Conservation (phyloP, 208 protist genomes). For the Wallacemonas collosoma region DNA sequence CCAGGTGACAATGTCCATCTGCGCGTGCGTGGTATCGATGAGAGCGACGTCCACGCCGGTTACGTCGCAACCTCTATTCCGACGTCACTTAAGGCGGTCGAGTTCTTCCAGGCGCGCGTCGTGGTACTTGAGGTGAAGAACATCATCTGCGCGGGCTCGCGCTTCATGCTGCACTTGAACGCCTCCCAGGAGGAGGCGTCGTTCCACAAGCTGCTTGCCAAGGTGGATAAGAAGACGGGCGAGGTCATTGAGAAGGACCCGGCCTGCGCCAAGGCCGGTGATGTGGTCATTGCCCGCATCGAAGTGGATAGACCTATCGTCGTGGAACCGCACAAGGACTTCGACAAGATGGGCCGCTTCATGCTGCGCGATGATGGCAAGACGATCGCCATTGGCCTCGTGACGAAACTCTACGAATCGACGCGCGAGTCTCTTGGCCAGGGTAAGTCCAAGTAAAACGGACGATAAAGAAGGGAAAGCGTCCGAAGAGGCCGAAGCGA, state of each 20-base stretch:
- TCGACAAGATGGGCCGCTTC: constrained; percentile 96
- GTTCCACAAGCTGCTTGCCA: constrained; percentile 89
- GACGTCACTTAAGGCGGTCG: constrained; percentile 80
- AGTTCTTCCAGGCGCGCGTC: constrained; percentile 95
- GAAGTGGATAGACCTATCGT: constrained; percentile 87
- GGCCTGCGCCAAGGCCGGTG: constrained; percentile 92
- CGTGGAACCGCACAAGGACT: constrained; percentile 93
- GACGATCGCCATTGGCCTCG: constrained; percentile 91
- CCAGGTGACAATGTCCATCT: constrained; percentile 94
- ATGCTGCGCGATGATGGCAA: constrained; percentile 95
- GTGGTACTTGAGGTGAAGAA: constrained; percentile 95
- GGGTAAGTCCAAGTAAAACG: constrained; percentile 18
- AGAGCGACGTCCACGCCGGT: constrained; percentile 84
- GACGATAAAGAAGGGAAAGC: too few species aligned
- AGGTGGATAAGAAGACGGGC: constrained; percentile 93
- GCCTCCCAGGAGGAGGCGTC: constrained; percentile 93
- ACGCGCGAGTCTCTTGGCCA: constrained; percentile 76
- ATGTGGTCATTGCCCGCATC: constrained; percentile 92
- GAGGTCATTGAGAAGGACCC: constrained; percentile 92
- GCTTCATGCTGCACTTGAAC: constrained; percentile 96
- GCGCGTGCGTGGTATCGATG: constrained; percentile 89
- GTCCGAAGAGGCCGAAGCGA: too few species aligned
- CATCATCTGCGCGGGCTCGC: constrained; percentile 94
- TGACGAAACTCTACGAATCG: constrained; percentile 87
- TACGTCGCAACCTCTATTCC: constrained; percentile 90